These are phyloP conservation scores for Astrothelium macrocarpum DNA, from an alignment of 495 filamentous ascomycete genomes.

Conservation along the genomic window DNA sequence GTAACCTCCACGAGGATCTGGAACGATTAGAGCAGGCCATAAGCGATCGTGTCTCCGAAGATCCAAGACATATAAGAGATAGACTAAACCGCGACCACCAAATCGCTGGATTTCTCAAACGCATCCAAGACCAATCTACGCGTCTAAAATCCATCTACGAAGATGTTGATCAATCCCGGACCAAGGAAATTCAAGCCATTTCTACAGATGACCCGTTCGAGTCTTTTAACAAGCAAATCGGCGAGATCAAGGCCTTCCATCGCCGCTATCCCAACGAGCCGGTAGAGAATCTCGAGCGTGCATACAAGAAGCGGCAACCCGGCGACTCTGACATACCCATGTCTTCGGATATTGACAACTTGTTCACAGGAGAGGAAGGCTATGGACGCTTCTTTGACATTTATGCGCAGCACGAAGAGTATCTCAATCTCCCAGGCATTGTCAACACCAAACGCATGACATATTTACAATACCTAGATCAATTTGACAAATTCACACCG, in stretches of 20 bases:
- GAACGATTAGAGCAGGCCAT: slow-evolving; percentile 91
- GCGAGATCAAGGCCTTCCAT: slow-evolving; percentile 76
- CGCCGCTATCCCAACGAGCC: slow-evolving; percentile 86
- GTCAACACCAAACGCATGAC: slow-evolving; percentile 53
- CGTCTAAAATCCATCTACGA: slow-evolving; percentile 77
- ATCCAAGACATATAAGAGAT: slow-evolving; percentile 84
- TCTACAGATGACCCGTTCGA: slow-evolving; percentile 83
- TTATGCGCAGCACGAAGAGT: slow-evolving; percentile 71
- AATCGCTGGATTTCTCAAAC: slow-evolving; percentile 71
- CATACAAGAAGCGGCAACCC: slow-evolving; percentile 68
- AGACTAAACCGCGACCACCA: slow-evolving; percentile 83
- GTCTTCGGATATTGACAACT: slow-evolving; percentile 61
- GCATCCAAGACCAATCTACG: slow-evolving; percentile 75
- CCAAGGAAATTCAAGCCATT: slow-evolving; percentile 73
- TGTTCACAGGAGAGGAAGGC: slow-evolving; percentile 93
- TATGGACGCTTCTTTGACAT: slow-evolving; percentile 88
- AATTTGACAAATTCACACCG: slow-evolving; percentile 76
- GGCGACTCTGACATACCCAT: slow-evolving; percentile 48
- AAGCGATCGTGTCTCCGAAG: slow-evolving; percentile 75
- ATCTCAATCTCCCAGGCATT: slow-evolving; percentile 75
- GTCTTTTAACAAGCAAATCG: slow-evolving; percentile 79
- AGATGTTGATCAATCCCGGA: slow-evolving; percentile 58
- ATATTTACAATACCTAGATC: slow-evolving; percentile 83
- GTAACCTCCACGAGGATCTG: slow-evolving; percentile 88
- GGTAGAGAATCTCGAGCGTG: slow-evolving; percentile 86